These are phyloP conservation scores for Penicillium paxilli DNA, from an alignment of 495 filamentous ascomycete species.

Conservation along the genomic window DNA sequence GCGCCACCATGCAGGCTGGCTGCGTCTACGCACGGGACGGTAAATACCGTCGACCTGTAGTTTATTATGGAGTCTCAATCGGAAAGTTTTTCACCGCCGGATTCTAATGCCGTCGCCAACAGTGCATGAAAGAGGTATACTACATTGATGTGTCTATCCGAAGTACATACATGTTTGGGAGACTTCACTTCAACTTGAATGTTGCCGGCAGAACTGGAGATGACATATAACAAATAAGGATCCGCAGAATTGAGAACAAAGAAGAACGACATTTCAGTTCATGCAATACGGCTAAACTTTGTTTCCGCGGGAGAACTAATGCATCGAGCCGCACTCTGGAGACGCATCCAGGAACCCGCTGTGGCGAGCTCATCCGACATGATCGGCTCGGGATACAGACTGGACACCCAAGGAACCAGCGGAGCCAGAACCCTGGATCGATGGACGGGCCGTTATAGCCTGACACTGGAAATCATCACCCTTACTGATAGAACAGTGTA, in stretches of 20 bases:
- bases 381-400: neutral
- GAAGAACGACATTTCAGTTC: slow-evolving; percentile 17
- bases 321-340: slow-evolving; percentile 36
- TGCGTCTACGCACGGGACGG: neutral
- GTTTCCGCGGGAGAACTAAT: slow-evolving; percentile 29
- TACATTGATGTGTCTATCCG: too few species aligned
- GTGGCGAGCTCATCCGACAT: slow-evolving; percentile 16
- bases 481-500: neutral
- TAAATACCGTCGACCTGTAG: neutral
- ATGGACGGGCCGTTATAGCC: slow-evolving; percentile 10
- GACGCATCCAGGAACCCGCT: slow-evolving; percentile 22
- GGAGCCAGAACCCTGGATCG: slow-evolving; percentile 17
- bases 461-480: slow-evolving; percentile 2
- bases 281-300: slow-evolving; percentile 29
- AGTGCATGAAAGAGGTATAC: too few species aligned
- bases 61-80: neutral
- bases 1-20: neutral
- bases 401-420: neutral
- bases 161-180: too few species aligned
- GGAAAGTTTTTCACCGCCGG: neutral
- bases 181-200: too few species aligned
- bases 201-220: too few species aligned
- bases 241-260: neutral
- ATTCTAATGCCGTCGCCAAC: too few species aligned
- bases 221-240: too few species aligned